A percentile compares a stretch with the other conserved stretches of the same genome.
phyloP scores from a whole-genome alignment of 208 protist genomes.

The Leishmania mexicana region DNA sequence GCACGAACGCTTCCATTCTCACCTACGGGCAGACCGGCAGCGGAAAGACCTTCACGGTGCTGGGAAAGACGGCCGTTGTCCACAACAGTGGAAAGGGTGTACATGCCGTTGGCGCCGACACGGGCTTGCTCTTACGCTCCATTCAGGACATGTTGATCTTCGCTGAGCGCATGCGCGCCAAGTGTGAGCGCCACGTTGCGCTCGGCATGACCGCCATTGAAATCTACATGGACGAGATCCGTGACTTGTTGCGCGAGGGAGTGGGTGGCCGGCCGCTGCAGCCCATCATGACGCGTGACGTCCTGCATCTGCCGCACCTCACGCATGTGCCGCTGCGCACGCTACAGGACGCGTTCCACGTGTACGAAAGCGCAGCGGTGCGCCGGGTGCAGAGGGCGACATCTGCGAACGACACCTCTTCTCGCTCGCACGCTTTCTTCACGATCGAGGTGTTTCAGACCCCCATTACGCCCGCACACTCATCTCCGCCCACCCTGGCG shows the following conservation, averaged over 20 bases:
- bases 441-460: conserved; percentile 81
- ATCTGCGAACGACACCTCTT: conserved; percentile 83
- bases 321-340: conserved; percentile 35
- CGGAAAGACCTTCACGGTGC: conserved; percentile 87
- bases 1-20: conserved; percentile 64
- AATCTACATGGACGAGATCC: conserved; percentile 80
- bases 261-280: conserved; percentile 23
- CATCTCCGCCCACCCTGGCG: not conserved
- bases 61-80: conserved; percentile 21
- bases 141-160: conserved; percentile 67
- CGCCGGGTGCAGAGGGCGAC: conserved; percentile 65
- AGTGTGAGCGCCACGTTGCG: conserved; percentile 45
- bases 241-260: conserved; percentile 57
- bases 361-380: conserved; percentile 21
- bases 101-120: conserved; percentile 26
- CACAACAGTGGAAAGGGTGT: conserved; percentile 18
- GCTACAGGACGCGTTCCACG: not conserved
- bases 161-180: conserved; percentile 16
- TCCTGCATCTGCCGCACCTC: conserved; percentile 47
- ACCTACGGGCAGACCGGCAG: conserved; percentile 90
- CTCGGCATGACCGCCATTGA: conserved; percentile 73
- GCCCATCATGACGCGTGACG: conserved; percentile 44
- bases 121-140: conserved; percentile 71
- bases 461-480: conserved; percentile 17
- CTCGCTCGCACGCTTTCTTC: conserved; percentile 88